These are phyloP conservation scores for Pyrus hybrid DNA, from an alignment of 331 rosid genomes.

Conservation along the genomic window DNA sequence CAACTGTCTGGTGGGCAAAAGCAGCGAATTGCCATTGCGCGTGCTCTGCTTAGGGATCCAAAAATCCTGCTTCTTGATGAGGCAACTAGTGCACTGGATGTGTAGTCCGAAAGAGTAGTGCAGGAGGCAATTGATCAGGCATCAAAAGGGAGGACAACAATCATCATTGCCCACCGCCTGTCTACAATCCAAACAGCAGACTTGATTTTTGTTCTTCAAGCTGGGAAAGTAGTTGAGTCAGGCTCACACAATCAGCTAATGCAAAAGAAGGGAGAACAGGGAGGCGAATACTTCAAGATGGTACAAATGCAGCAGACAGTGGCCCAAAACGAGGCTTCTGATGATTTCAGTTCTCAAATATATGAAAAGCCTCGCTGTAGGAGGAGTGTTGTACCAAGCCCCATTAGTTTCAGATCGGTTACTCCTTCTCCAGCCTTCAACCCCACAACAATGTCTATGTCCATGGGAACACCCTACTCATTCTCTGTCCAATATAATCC, in stretches of 20 bases:
- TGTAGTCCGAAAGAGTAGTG: constrained; percentile 70
- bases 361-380: constrained; percentile 35
- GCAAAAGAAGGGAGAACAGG: constrained; percentile 41
- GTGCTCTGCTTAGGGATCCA: constrained; percentile 88
- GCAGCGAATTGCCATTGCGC: constrained; percentile 78
- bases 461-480: constrained; percentile 84
- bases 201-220: constrained; percentile 58
- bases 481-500: constrained; percentile 53
- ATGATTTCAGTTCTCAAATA: constrained; percentile 22
- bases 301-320: constrained; percentile 61
- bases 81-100: constrained; percentile 87
- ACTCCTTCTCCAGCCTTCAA: constrained; percentile 47
- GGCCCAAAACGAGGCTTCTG: constrained; percentile 37
- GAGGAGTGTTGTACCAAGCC: constrained; percentile 52
- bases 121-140: constrained; percentile 85
- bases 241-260: constrained; percentile 68
- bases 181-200: constrained; percentile 56
- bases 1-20: constrained; percentile 89
- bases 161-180: constrained; percentile 71
- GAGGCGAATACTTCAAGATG: constrained; percentile 67
- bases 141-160: constrained; percentile 79
- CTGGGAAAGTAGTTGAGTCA: constrained; percentile 58
- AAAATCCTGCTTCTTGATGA: constrained; percentile 82
- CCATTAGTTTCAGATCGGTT: constrained; percentile 53
- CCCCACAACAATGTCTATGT: constrained; percentile 43